A percentile compares a stretch with the other conserved stretches of the same genome.
phyloP scores from a whole-genome alignment of 2,329 filamentous ascomycete genomes.

The Orbilia javanica region DNA sequence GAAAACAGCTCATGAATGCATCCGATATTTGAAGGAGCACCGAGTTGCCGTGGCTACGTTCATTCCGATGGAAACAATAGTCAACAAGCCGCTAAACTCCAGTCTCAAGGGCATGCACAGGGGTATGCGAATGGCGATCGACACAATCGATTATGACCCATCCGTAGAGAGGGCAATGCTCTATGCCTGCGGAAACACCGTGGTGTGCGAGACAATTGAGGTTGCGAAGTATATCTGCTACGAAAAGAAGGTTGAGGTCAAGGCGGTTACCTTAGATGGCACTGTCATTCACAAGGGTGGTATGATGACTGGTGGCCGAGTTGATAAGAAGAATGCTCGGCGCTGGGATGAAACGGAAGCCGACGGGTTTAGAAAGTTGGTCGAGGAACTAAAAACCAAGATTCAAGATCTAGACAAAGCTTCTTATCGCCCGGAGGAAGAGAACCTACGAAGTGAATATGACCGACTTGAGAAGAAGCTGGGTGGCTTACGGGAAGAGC shows the following conservation, averaged over 20 bases:
- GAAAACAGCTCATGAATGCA: conserved; percentile 92
- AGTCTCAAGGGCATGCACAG: conserved; percentile 89
- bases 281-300: conserved; percentile 96
- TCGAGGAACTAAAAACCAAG: conserved; percentile 71
- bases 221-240: conserved; percentile 93
- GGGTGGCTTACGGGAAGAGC: conserved; percentile 78
- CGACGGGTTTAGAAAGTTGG: conserved; percentile 79
- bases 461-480: conserved; percentile 82
- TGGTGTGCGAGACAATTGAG: conserved; percentile 89
- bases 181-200: conserved; percentile 92
- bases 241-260: conserved; percentile 84
- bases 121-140: conserved; percentile 87
- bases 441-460: conserved; percentile 82
- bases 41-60: conserved; percentile 89
- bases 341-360: conserved; percentile 92
- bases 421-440: conserved; percentile 81
- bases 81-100: conserved; percentile 89
- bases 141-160: conserved; percentile 93
- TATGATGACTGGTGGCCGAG: conserved; percentile 93
- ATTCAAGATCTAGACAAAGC: conserved; percentile 83
- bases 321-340: conserved; percentile 80
- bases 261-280: conserved; percentile 94
- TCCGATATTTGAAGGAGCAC: conserved; percentile 92
- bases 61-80: conserved; percentile 96
- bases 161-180: conserved; percentile 90